Evolutionary conservation across 371 early-diverging fungal genomes (phyloP), one percentile per base, ranked within the genome.

Genomic region (Umbelopsis sp.): DNA sequence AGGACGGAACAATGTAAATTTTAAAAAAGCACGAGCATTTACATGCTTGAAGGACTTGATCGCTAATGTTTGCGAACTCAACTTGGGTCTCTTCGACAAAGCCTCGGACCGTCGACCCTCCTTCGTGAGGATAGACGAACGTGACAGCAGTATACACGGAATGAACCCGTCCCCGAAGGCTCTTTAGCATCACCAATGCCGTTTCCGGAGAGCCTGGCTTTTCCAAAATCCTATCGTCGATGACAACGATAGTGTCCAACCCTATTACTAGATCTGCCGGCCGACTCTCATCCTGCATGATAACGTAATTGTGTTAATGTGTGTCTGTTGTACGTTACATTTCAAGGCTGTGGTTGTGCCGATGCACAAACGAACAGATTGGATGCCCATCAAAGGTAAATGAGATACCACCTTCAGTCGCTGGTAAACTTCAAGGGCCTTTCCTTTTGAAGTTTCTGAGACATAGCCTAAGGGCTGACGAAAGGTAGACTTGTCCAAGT

Each of bases 171-270:
- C 88, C 91, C 38, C 80, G 83, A 53, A 92, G 73, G n/a, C 67
- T 68, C 5, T 68, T 69, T 48, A 94, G 67, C 84, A 91, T 91
- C 0, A 65, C 68, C n/a, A 80, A 44, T 7, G 93, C 92, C 62
- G 86, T 80, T 18, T 84, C 80, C 25, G 65, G 70, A 50, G 81
- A 72, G 25, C 65, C 50, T 35, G 91, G 91, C 67, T 91, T 91
- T 66, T 90, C 89, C 1, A 91, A 80, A 12, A 90, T 86, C 50
- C 73, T 46, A 32, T 79, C 72, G 24, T 83, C 80, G 41, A 82
- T 74, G 7, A 89, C 88, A 5, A 94, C 93, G 2, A 96, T 82
- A 0, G 95, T 94, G 72, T 96, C 96, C 11, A 93, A 89, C 16
- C 90, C 90, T 66, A 96, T 94, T 22, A 94, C 85, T 41, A 93